phyloP scores from a whole-genome alignment of 139 green algal genomes.

The Volvox reticuliferus region DNA sequence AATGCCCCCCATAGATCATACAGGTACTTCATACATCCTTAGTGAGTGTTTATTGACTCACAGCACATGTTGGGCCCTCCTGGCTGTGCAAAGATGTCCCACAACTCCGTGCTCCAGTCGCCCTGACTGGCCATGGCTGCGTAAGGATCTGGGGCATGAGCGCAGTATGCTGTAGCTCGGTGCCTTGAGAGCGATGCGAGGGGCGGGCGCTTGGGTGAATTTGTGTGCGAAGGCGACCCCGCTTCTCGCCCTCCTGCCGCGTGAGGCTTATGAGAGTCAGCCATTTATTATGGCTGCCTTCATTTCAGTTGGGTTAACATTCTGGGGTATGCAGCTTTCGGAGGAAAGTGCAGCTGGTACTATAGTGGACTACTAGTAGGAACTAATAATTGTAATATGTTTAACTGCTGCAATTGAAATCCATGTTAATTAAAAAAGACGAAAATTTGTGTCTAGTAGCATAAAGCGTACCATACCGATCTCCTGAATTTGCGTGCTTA shows the following conservation, averaged over 20 bases:
- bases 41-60: neutral
- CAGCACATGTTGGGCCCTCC: constrained; percentile 42
- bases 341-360: too few species aligned
- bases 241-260: neutral
- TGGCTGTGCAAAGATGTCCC: constrained; percentile 30
- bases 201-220: neutral
- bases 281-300: neutral
- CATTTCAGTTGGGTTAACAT: constrained; percentile 10
- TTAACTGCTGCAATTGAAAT: too few species aligned
- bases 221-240: neutral
- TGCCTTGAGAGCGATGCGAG: neutral
- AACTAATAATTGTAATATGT: too few species aligned
- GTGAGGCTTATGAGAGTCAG: neutral
- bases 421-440: too few species aligned
- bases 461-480: too few species aligned
- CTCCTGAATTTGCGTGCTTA: too few species aligned
- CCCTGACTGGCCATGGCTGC: constrained; percentile 19
- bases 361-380: too few species aligned
- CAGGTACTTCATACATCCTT: too few species aligned
- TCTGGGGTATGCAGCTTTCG: too few species aligned
- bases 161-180: neutral
- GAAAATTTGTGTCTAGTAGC: too few species aligned
- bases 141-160: constrained; percentile 20
- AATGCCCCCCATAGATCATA: too few species aligned
- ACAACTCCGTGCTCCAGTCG: constrained; percentile 30